A percentile compares a stretch with the other conserved stretches of the same genome.
These are phyloP conservation scores for Pichia rugopelliculosa DNA, from an alignment of 805 yeast species.

Conservation along the genomic window DNA sequence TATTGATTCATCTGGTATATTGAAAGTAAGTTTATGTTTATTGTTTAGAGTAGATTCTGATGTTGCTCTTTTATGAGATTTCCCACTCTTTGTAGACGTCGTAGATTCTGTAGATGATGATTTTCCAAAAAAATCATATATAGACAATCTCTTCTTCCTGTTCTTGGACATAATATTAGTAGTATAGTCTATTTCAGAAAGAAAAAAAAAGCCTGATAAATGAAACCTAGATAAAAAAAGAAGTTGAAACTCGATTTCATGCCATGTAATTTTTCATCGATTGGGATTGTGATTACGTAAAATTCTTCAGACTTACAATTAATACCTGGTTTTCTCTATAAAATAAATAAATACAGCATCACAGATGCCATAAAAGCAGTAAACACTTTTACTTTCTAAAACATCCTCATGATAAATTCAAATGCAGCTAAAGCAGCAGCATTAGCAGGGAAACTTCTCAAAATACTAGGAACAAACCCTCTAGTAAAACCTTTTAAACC, in stretches of 20 bases:
- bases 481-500: slow-evolving; percentile 60
- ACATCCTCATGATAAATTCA: slow-evolving; percentile 68
- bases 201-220: not conserved
- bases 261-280: not conserved
- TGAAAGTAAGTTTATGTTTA: slow-evolving; percentile 3
- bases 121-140: slow-evolving; percentile 11
- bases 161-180: slow-evolving; percentile 1
- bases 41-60: not conserved
- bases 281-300: no score
- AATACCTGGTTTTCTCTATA: not conserved
- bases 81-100: not conserved
- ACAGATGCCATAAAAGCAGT: not conserved
- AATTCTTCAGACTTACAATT: no score
- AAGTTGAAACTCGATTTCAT: not conserved
- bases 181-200: not conserved
- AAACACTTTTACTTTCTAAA: not conserved
- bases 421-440: slow-evolving; percentile 90
- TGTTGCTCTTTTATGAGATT: not conserved
- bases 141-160: slow-evolving; percentile 10
- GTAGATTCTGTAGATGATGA: not conserved
- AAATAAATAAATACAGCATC: not conserved
- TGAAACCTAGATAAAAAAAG: not conserved
- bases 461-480: slow-evolving; percentile 74
- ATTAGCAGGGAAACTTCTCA: slow-evolving; percentile 86
- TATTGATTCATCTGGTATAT: slow-evolving; percentile 8